Evolutionary conservation across 345 rosid species (phyloP), one percentile per base, ranked within the genome.

Genomic region (Stellera chamaejasme): DNA sequence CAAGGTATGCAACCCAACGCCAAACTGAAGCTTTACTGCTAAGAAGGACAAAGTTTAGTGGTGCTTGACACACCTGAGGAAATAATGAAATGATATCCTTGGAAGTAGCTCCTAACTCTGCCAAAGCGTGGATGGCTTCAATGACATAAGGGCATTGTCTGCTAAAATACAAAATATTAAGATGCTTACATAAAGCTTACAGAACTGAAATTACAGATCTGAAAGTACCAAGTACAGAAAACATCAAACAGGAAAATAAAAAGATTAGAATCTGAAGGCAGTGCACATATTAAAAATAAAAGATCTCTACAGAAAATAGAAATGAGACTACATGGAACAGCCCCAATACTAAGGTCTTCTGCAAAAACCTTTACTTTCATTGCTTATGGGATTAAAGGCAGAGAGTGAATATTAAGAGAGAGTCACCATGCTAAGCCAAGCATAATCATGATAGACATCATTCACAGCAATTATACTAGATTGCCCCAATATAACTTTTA

Each of bases 141-240:
- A 93, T 70, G 45, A 93, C 80, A 68, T 64, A 85, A 66, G 96
- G 95, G 58, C 92, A 93, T 61, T 87, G 87, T 82, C 99, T 93
- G 83, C 61, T 58, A 53, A 69, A 42, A 51, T 12, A 60, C 2
- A 0, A 50, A 48, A 54, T 27, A 12, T 51, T n/a, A n/a, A 39
- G 15, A 57, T 13, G 32, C 23, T 50, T 59, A 60, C 52, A 61
- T 55, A 50, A 53, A 51, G 45, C 32, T 28, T 48, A 43, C n/a
- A 32, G 15, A 61, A 50, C 13, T 15, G 11, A 10, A 23, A 10
- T 50, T 23, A 32, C 1, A 23, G 13, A 50, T 50, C 26, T 50
- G 54, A 25, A 3, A 16, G 12, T 2, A 14, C 54, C 11, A 50
- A 25, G 26, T 32, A 23, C n/a, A 19, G 27, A 50, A 50, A 50